Evolutionary conservation across 2,329 filamentous ascomycete species (phyloP).

Genomic region (Rutstroemia sp.): DNA sequence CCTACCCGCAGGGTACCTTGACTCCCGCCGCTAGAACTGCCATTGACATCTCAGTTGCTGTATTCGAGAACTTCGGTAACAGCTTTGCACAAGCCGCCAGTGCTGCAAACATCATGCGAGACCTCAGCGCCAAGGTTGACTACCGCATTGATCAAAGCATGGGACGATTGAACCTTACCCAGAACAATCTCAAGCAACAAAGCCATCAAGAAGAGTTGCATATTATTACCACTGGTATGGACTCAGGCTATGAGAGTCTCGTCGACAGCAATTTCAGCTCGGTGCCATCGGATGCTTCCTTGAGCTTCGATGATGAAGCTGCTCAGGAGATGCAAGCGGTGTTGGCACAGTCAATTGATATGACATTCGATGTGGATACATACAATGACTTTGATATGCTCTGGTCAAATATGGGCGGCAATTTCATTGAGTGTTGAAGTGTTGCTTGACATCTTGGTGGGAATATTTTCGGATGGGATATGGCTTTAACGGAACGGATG

Average conservation of each 20-base stretch:
- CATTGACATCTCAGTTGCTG: constrained; percentile 30
- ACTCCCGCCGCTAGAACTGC: constrained; percentile 28
- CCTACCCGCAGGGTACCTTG: constrained; percentile 29
- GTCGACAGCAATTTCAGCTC: constrained; percentile 1
- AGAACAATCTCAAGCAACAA: neutral
- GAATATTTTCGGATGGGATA: neutral
- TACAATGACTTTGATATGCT: constrained; percentile 12
- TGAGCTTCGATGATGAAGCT: constrained; percentile 9
- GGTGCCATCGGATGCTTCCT: neutral
- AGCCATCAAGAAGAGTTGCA: constrained; percentile 1
- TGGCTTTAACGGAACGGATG: neutral
- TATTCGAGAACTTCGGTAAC: constrained; percentile 32
- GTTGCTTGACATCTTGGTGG: constrained; percentile 27
- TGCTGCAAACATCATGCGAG: constrained; percentile 30
- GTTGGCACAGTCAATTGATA: constrained; percentile 12
- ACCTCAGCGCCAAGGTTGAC: constrained; percentile 28
- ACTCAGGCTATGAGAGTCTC: constrained; percentile 6
- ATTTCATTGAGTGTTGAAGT: constrained; percentile 12
- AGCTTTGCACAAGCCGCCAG: constrained; percentile 30
- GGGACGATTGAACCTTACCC: neutral
- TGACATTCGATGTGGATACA: constrained; percentile 10
- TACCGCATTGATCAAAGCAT: constrained; percentile 4
- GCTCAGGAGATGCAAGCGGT: constrained; percentile 8
- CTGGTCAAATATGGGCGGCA: constrained; percentile 7
- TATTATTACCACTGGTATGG: constrained; percentile 2